A percentile compares a stretch with the other conserved stretches of the same genome.
phyloP scores from a whole-genome alignment of 2,329 filamentous ascomycete species.

The Raffaelea ambrosiae region DNA sequence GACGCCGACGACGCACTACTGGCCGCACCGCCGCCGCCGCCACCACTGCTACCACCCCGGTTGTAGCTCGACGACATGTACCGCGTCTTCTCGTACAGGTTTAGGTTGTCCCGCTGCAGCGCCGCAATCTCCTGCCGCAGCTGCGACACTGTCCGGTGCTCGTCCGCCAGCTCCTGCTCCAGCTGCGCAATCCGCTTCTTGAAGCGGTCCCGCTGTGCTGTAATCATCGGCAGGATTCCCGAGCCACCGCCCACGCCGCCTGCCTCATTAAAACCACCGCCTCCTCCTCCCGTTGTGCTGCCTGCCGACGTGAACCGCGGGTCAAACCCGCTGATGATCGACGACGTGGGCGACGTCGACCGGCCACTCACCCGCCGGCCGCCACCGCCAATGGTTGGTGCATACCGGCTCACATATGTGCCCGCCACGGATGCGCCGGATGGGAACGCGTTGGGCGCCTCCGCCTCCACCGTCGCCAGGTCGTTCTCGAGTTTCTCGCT shows the following conservation, averaged over 20 bases:
- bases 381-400: conserved; percentile 50
- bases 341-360: conserved; percentile 81
- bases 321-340: conserved; percentile 96
- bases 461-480: conserved; percentile 76
- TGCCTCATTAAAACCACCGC: background rate
- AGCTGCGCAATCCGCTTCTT: conserved; percentile 91
- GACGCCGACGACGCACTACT: conserved; percentile 52
- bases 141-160: conserved; percentile 72
- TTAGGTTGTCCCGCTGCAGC: conserved; percentile 91
- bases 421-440: conserved; percentile 88
- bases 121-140: conserved; percentile 85
- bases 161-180: conserved; percentile 80
- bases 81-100: conserved; percentile 93
- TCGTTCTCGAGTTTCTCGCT: conserved; percentile 90
- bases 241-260: conserved; percentile 60
- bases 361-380: conserved; percentile 52
- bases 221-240: conserved; percentile 95
- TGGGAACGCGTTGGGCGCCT: conserved; percentile 74
- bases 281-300: background rate
- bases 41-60: conserved; percentile 40
- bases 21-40: conserved; percentile 27
- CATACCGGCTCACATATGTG: conserved; percentile 76
- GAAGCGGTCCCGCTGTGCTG: conserved; percentile 94
- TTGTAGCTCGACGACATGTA: conserved; percentile 92
- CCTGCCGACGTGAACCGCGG: conserved; percentile 37